phyloP scores from a whole-genome alignment of 2,329 filamentous ascomycete genomes.

The Cryphonectria japonica region DNA sequence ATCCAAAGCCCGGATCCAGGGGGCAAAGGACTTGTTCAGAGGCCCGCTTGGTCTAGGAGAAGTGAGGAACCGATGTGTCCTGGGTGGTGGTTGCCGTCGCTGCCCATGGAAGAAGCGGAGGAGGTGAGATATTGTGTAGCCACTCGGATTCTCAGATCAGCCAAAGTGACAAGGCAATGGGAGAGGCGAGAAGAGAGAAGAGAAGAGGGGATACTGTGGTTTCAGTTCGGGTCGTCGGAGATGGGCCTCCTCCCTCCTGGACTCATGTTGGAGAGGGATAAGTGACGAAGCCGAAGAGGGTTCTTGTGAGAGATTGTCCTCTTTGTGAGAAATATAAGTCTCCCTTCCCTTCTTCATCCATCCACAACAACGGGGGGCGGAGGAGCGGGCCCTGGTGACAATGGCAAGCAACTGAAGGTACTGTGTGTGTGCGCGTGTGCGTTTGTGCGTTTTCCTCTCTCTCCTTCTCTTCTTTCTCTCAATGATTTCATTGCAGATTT shows the following conservation, averaged over 20 bases:
- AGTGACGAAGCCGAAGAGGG: slow-evolving; percentile 27
- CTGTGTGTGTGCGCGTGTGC: not conserved
- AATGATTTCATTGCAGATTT: slow-evolving; percentile 32
- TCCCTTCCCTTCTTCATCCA: slow-evolving; percentile 21
- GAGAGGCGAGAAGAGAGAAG: not conserved
- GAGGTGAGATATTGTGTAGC: slow-evolving; percentile 18
- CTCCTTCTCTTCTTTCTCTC: slow-evolving; percentile 26
- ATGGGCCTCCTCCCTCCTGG: slow-evolving; percentile 15
- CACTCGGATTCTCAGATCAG: slow-evolving; percentile 20
- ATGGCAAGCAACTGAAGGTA: slow-evolving; percentile 30
- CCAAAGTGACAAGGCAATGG: slow-evolving; percentile 20
- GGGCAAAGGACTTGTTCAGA: not conserved
- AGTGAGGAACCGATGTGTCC: slow-evolving; percentile 12
- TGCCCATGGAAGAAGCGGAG: slow-evolving; percentile 16
- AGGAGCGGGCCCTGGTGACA: slow-evolving; percentile 29
- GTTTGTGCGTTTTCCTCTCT: not conserved
- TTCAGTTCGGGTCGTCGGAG: slow-evolving; percentile 21
- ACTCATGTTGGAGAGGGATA: slow-evolving; percentile 27
- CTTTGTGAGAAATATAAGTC: slow-evolving; percentile 36
- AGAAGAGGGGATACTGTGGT: slow-evolving; percentile 15
- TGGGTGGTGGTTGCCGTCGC: slow-evolving; percentile 12
- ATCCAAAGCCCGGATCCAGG: slow-evolving; percentile 6
- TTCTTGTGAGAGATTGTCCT: slow-evolving; percentile 37
- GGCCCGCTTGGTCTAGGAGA: not conserved
- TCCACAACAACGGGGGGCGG: slow-evolving; percentile 11